Percentiles rank a stretch among this genome's conserved stretches.
Evolutionary conservation across 1,284 basidiomycete genomes (phyloP).

Genomic region (Exobasidium rhododendri): DNA sequence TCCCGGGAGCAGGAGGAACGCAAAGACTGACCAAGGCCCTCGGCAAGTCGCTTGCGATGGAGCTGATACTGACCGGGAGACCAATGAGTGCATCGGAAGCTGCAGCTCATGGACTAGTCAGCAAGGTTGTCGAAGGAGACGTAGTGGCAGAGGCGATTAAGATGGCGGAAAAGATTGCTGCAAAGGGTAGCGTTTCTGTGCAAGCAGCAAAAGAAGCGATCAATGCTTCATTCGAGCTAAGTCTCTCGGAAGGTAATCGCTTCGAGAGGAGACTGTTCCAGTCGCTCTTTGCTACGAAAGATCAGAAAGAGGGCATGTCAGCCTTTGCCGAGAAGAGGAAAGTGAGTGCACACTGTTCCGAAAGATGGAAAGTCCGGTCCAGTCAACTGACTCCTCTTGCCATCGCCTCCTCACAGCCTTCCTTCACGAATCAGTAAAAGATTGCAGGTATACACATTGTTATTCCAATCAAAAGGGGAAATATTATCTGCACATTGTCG

Average conservation of each 20-base stretch:
- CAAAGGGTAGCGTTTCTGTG: slow-evolving; percentile 78
- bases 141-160: slow-evolving; percentile 86
- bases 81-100: slow-evolving; percentile 76
- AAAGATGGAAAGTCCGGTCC: not conserved
- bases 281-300: slow-evolving; percentile 84
- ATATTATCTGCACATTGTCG: not conserved
- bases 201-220: slow-evolving; percentile 94
- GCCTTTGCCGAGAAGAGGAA: slow-evolving; percentile 98
- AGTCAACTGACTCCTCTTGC: not conserved
- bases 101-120: slow-evolving; percentile 78
- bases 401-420: slow-evolving; percentile 17
- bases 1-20: slow-evolving; percentile 81
- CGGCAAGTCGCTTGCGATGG: slow-evolving; percentile 94
- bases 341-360: slow-evolving; percentile 22
- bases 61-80: slow-evolving; percentile 80
- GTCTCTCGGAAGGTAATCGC: slow-evolving; percentile 75
- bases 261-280: slow-evolving; percentile 91
- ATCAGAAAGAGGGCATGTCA: slow-evolving; percentile 96
- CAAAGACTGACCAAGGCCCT: slow-evolving; percentile 80
- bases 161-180: slow-evolving; percentile 75
- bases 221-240: slow-evolving; percentile 80
- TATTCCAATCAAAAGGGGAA: not conserved
- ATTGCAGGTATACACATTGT: no score
- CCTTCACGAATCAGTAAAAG: slow-evolving; percentile 42
- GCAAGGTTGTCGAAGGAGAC: slow-evolving; percentile 68